phyloP scores from a whole-genome alignment of 805 yeast species.

The Saccharomycopsis javanensis region DNA sequence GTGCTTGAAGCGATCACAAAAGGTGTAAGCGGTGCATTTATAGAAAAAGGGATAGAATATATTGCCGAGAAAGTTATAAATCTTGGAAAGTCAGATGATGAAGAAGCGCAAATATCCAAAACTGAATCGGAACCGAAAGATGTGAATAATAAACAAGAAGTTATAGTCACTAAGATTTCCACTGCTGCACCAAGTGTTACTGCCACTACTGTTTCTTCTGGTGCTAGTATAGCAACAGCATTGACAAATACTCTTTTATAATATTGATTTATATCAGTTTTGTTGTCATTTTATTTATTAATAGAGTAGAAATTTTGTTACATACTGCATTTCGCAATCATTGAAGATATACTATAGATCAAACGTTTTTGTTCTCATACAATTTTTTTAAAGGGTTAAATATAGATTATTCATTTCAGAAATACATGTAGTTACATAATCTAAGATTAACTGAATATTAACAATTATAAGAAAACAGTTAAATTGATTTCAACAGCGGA shows the following conservation, averaged over 20 bases:
- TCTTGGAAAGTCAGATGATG: neutral
- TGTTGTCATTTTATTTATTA: neutral
- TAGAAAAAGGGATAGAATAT: slow-evolving; percentile 2
- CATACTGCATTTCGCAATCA: neutral
- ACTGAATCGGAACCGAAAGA: neutral
- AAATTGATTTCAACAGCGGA: slow-evolving; percentile 85
- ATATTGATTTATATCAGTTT: neutral
- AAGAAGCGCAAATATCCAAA: neutral
- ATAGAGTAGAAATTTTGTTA: neutral
- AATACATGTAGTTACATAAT: neutral
- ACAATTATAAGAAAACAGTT: slow-evolving; percentile 65
- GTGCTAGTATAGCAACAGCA: neutral
- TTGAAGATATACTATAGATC: neutral
- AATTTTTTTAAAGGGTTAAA: neutral
- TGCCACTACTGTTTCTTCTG: neutral
- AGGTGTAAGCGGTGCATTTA: slow-evolving; percentile 10
- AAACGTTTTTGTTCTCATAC: neutral
- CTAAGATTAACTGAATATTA: neutral
- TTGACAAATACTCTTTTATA: neutral
- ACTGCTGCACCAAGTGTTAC: neutral
- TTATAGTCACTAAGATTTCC: neutral
- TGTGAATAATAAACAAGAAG: neutral
- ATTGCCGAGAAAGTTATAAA: neutral
- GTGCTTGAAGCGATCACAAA: slow-evolving; percentile 10
- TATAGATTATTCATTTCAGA: neutral